phyloP scores from a whole-genome alignment of 495 filamentous ascomycete genomes.

The Cercophora sp. region DNA sequence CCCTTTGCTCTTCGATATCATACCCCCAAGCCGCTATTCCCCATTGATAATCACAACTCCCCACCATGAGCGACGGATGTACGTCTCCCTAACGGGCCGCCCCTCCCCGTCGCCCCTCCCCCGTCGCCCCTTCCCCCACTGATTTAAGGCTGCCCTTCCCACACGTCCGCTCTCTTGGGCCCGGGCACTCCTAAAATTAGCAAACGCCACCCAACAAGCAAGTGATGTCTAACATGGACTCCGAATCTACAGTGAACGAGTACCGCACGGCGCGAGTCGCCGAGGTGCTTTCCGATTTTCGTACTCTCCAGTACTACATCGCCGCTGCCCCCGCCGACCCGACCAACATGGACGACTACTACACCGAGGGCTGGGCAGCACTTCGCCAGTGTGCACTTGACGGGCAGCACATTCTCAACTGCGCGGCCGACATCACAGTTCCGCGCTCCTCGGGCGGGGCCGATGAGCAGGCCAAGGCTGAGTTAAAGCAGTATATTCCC shows the following conservation, averaged over 20 bases:
- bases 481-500: slow-evolving; percentile 65
- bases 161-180: background rate
- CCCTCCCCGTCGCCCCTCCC: background rate
- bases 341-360: slow-evolving; percentile 60
- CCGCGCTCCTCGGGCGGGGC: slow-evolving; percentile 53
- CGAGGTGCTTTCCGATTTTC: slow-evolving; percentile 82
- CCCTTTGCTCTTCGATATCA: background rate
- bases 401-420: slow-evolving; percentile 68
- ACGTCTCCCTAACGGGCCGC: slow-evolving; percentile 13
- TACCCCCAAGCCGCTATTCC: background rate
- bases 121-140: background rate
- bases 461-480: slow-evolving; percentile 66
- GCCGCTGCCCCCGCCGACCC: slow-evolving; percentile 61
- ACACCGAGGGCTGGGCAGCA: slow-evolving; percentile 73
- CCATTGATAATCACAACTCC: background rate
- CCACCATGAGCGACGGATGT: slow-evolving; percentile 33
- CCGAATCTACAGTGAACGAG: slow-evolving; percentile 64
- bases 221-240: slow-evolving; percentile 31
- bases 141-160: background rate
- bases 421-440: slow-evolving; percentile 60
- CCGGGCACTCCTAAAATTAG: background rate
- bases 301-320: slow-evolving; percentile 76
- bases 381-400: slow-evolving; percentile 71
- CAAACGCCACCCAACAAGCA: slow-evolving; percentile 1
- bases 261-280: slow-evolving; percentile 75